Evolutionary conservation across 495 filamentous ascomycete genomes (phyloP), one percentile per base, ranked within the genome.

Genomic region (Cudoniella acicularis): DNA sequence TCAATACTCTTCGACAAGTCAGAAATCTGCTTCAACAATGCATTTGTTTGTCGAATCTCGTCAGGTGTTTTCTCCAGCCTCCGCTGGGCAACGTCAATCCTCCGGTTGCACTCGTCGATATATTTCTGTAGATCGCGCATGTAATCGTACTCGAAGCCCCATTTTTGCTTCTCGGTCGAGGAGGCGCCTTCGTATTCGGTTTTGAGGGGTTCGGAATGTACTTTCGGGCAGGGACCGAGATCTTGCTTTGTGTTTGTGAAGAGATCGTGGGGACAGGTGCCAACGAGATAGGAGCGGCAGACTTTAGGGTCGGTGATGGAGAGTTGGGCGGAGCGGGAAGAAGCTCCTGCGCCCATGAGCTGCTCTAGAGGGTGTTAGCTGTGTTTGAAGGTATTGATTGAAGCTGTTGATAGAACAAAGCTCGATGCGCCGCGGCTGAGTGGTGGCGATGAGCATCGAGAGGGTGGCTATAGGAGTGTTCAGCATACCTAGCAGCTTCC

Each of bases 221-320:
- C 84, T 73, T 94, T 94, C 30, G 91, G 84, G 67, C 94, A 99
- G 0, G 85, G 85, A 18, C 94, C 94, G 26, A 97, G 82, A 71
- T 99, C 94, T 82, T 96, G 91, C 75, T 96, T 98, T 42, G 94
- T 99, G 77, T 99, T 99, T 60, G 92, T 98, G 83, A 99, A 99
- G 69, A 98, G 92, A 76, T 99, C 94, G 77, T 97, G 93, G 3
- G 94, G 94, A 71, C 94, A 99, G 42, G 89, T 96, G 63, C 94
- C 94, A 60, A 84, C 91, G 52, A 99, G 82, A 74, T 92, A 97
- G 56, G 91, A 96, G 53, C 91, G 90, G 77, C 94, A 99, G 62
- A 96, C 89, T 75, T 96, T 96, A 30, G 88, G 79, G 74, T 99
- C 95, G 48, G 89, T 94, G 62, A 98, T 87, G 47, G 88, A 85